Conservation (phyloP, 2,329 filamentous ascomycete genomes). For the Colletotrichum cereale region DNA sequence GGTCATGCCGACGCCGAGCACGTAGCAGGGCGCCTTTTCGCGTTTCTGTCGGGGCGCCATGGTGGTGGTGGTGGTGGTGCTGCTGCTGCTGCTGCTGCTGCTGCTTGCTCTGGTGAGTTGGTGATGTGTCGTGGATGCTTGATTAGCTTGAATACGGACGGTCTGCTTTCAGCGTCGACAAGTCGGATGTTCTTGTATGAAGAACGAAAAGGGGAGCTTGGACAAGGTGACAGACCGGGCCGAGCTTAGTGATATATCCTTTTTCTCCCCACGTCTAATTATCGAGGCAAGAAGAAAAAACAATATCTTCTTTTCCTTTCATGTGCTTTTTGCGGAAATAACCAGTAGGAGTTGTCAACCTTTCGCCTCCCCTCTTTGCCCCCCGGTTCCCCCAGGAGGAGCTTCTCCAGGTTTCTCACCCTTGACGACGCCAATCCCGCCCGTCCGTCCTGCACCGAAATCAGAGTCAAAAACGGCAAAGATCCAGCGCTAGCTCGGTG, state of each 20-base stretch:
- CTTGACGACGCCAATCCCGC: slow-evolving; percentile 30
- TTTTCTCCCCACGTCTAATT: background rate
- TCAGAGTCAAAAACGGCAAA: background rate
- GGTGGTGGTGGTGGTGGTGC: too few species aligned
- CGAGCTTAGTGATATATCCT: slow-evolving; percentile 11
- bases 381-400: slow-evolving; percentile 20
- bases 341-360: slow-evolving; percentile 17
- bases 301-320: background rate
- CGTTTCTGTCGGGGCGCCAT: slow-evolving; percentile 65
- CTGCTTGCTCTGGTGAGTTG: background rate
- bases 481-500: background rate
- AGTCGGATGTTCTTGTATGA: background rate
- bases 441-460: background rate
- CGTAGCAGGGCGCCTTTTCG: slow-evolving; percentile 73
- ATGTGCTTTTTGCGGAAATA: slow-evolving; percentile 13
- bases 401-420: slow-evolving; percentile 39
- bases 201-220: background rate
- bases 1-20: slow-evolving; percentile 98
- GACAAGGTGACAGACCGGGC: background rate
- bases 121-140: background rate
- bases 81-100: too few species aligned
- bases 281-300: background rate
- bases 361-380: slow-evolving; percentile 30
- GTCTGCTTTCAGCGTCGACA: background rate
- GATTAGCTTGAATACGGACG: background rate